A percentile compares a stretch with the other conserved stretches of the same genome.
Conservation (phyloP, 768 basidiomycete species). For the Scleroderma bovista region DNA sequence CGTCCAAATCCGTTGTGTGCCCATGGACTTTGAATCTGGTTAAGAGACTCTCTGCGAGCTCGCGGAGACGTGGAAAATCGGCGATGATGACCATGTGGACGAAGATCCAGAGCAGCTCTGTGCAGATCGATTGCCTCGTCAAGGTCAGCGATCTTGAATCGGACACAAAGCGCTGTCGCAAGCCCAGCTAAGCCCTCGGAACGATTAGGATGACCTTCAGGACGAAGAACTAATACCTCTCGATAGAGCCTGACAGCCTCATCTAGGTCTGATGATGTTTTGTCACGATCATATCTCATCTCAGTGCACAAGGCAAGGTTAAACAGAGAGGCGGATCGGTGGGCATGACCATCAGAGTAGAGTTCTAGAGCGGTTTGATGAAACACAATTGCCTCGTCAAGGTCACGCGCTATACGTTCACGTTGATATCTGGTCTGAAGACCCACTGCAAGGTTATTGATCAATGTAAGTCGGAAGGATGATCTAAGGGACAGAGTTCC, state of each 20-base stretch:
- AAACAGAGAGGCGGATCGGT: too few relatives aligned
- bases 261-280: constrained; percentile 8
- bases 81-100: constrained; percentile 10
- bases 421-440: too few relatives aligned
- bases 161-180: constrained; percentile 4
- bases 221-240: constrained; percentile 13
- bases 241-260: constrained; percentile 12
- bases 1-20: constrained; percentile 14
- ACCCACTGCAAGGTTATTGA: constrained; percentile 8
- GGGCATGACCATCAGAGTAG: too few relatives aligned
- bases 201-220: constrained; percentile 3
- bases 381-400: not conserved
- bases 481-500: constrained; percentile 5
- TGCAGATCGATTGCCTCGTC: constrained; percentile 15
- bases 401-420: too few relatives aligned
- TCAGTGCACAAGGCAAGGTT: not conserved
- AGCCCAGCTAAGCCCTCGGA: constrained; percentile 8
- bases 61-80: constrained; percentile 8
- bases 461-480: constrained; percentile 3
- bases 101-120: constrained; percentile 8
- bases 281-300: constrained; percentile 6
- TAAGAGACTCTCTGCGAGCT: constrained; percentile 7
- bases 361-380: too few relatives aligned
- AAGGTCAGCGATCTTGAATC: constrained; percentile 13
- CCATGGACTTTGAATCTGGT: not conserved